These are phyloP conservation scores for Sporothrix phasma DNA, from an alignment of 2,329 filamentous ascomycete genomes.

Conservation along the genomic window DNA sequence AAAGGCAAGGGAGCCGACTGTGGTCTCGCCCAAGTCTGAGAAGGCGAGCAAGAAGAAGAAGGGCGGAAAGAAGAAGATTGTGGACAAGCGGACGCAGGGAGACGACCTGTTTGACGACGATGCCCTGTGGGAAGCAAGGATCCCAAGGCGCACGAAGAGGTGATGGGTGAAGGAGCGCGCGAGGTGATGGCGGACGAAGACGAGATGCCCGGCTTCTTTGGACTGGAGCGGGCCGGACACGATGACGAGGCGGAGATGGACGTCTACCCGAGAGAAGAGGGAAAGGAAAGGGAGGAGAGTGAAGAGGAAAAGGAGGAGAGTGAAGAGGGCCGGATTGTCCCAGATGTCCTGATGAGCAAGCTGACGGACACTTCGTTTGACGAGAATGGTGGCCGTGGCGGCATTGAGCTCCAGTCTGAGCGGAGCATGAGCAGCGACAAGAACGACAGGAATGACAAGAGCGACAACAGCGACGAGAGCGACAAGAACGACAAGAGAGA, in stretches of 20 bases:
- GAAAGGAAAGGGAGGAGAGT: background rate
- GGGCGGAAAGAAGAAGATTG: slow-evolving; percentile 27
- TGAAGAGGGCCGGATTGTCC: slow-evolving; percentile 13
- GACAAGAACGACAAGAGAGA: slow-evolving; percentile 16
- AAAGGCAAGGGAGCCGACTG: background rate
- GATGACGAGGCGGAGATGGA: background rate
- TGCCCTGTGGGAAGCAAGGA: slow-evolving; percentile 36
- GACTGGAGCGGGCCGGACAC: background rate
- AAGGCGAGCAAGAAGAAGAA: slow-evolving; percentile 24
- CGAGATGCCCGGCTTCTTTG: slow-evolving; percentile 4
- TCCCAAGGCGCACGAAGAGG: slow-evolving; percentile 25
- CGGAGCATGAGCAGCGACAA: slow-evolving; percentile 3
- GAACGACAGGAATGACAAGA: slow-evolving; percentile 20
- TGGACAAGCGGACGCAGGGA: slow-evolving; percentile 32
- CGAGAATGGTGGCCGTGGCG: slow-evolving; percentile 18
- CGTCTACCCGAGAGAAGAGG: background rate
- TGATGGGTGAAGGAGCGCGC: background rate
- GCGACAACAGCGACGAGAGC: slow-evolving; percentile 21
- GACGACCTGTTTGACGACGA: slow-evolving; percentile 37
- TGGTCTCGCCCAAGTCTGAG: slow-evolving; percentile 18
- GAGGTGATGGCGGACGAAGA: background rate
- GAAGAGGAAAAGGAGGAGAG: background rate
- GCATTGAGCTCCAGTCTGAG: slow-evolving; percentile 12
- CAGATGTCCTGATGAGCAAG: slow-evolving; percentile 18
- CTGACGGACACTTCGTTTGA: slow-evolving; percentile 17